A percentile compares a stretch with the other conserved stretches of the same genome.
phyloP scores from a whole-genome alignment of 805 yeast species.

The Sporopachydermia quercuum region DNA sequence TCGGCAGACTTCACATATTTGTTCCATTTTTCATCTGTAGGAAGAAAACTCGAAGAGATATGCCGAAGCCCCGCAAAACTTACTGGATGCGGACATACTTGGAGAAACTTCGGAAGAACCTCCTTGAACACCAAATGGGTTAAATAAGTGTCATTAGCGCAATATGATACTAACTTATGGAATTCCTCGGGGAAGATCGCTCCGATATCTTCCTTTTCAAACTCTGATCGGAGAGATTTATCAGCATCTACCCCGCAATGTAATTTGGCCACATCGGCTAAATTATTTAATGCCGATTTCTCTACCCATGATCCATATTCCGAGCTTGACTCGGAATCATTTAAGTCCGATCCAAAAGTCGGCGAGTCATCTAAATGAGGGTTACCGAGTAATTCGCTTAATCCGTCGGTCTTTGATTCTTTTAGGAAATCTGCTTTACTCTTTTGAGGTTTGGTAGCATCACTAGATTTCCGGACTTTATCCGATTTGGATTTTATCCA shows the following conservation, averaged over 20 bases:
- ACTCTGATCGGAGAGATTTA: constrained; percentile 52
- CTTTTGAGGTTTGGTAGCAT: constrained; percentile 9
- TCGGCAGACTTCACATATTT: constrained; percentile 61
- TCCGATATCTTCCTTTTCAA: constrained; percentile 37
- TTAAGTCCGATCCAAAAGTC: constrained; percentile 6
- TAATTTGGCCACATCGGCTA: constrained; percentile 64
- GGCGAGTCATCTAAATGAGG: constrained; percentile 14
- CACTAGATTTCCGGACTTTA: constrained; percentile 12
- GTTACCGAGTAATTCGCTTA: constrained; percentile 16
- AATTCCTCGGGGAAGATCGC: constrained; percentile 40
- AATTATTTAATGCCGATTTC: constrained; percentile 61
- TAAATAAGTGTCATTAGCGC: constrained; percentile 70
- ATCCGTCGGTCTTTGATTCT: constrained; percentile 12
- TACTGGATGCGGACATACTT: constrained; percentile 82
- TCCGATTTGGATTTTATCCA: constrained; percentile 49
- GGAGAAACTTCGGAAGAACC: constrained; percentile 52
- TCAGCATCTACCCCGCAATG: constrained; percentile 59
- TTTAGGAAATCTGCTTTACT: constrained; percentile 9
- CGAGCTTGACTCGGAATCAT: constrained; percentile 6
- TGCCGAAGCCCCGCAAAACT: constrained; percentile 76
- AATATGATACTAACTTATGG: constrained; percentile 52
- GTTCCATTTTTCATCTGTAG: constrained; percentile 65
- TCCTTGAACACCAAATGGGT: constrained; percentile 57
- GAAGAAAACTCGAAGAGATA: constrained; percentile 60
- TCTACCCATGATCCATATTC: constrained; percentile 58